phyloP scores from a whole-genome alignment of 1,284 basidiomycete species.

The Tetrapyrgos nigripes region DNA sequence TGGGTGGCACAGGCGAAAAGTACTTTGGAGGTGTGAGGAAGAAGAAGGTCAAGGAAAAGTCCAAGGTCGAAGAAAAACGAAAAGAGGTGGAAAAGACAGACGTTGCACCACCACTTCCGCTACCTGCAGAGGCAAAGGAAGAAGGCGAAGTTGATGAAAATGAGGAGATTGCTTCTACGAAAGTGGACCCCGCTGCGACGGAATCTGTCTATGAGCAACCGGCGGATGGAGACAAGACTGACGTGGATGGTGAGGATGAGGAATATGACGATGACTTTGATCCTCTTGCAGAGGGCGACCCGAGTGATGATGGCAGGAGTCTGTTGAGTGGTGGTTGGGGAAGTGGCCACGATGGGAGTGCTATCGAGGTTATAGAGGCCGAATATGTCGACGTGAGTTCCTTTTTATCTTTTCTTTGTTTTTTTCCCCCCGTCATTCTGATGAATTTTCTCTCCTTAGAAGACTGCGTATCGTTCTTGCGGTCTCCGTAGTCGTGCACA shows the following conservation, averaged over 20 bases:
- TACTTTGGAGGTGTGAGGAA: conserved; percentile 33
- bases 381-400: conserved; percentile 65
- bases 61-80: background rate
- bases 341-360: conserved; percentile 76
- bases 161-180: conserved; percentile 6
- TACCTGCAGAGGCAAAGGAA: conserved; percentile 23
- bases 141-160: conserved; percentile 20
- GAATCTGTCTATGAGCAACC: background rate
- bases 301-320: conserved; percentile 63
- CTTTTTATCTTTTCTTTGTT: conserved; percentile 12
- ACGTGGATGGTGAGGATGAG: conserved; percentile 9
- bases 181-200: background rate
- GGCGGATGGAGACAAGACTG: background rate
- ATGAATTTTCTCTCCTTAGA: conserved; percentile 47
- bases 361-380: conserved; percentile 69
- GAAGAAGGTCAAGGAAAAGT: conserved; percentile 2
- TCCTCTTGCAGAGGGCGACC: background rate
- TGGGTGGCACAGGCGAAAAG: conserved; percentile 54
- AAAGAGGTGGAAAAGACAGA: background rate
- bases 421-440: conserved; percentile 8
- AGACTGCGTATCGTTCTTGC: conserved; percentile 50
- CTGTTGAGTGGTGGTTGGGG: conserved; percentile 76
- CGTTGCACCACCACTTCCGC: too few relatives aligned
- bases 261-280: conserved; percentile 46
- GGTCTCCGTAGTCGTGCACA: conserved; percentile 68